phyloP scores from a whole-genome alignment of 441 rosid genomes.

The Erysimum cheiri region DNA sequence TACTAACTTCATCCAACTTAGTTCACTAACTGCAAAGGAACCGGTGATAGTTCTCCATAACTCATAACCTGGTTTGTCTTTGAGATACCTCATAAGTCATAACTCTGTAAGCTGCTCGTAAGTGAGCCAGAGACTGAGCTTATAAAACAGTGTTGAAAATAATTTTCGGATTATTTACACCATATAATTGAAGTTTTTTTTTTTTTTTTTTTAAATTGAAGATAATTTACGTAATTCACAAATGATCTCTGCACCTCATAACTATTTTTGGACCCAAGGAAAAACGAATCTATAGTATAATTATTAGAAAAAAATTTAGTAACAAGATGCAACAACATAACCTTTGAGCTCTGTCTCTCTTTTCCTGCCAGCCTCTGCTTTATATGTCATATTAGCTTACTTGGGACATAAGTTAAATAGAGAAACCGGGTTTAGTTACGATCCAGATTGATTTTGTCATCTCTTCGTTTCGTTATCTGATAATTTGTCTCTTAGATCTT shows the following conservation, averaged over 20 bases:
- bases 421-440: neutral
- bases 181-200: neutral
- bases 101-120: no score
- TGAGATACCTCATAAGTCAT: no score
- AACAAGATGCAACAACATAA: no score
- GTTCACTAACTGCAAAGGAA: no score
- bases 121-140: no score
- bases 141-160: no score
- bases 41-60: no score
- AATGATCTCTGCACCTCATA: neutral
- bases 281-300: neutral
- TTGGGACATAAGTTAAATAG: neutral
- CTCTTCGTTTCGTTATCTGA: slow-evolving; percentile 53
- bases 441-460: slow-evolving; percentile 30
- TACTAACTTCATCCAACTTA: no score
- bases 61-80: no score
- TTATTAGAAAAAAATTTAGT: neutral
- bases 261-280: neutral
- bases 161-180: no score
- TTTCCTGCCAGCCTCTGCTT: slow-evolving; percentile 6
- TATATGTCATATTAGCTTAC: slow-evolving; percentile 13
- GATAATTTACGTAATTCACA: no score
- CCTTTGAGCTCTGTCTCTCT: slow-evolving; percentile 19
- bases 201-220: no score
- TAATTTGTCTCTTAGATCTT: slow-evolving; percentile 66